Base-by-base conservation (phyloP, 73 alveolate species). In the Blepharisma japonicum region DNA sequence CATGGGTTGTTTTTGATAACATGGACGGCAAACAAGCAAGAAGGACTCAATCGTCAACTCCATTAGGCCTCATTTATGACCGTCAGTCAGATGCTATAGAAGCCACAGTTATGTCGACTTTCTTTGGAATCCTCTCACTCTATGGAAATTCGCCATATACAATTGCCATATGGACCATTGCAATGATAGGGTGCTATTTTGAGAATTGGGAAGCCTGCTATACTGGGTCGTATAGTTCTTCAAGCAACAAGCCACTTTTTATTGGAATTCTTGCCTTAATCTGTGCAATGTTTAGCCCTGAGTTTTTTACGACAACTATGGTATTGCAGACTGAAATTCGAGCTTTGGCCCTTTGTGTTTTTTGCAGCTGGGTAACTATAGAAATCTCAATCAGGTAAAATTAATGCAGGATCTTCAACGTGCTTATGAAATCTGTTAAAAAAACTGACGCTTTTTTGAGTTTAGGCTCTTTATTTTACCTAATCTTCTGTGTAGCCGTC, bases 11-110 rank as follows among this genome's bases (percentile, higher is more conserved):
- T 0, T 56, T 92, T 51, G 98, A 92, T 78, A 84, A 87, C 50
- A 71, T 87, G 78, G 98, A 92, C 78, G 98, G 98, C 53, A 93
- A 91, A 71, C 92, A 93, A 81, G 95, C 97, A 23, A 81, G 96
- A 68, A 78, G 94, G 55, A 81, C 91, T 32, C 86, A 87, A 25
- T 86, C 81, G 18, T 88, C 97, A 4, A 79, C 94, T 18, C 91
- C 98, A 38, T 71, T 92, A 82, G 98, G 98, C 2, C 81, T 90
- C 38, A 46, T 87, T 55, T 54, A 90, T 27, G 98, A 93, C 76
- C 96, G 86, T 55, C 83, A 84, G 55, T 50, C 78, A n/a, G 91
- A 84, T 56, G 88, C 91, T 39, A 56, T 84, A 45, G 78, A 79
- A 6, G 68, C 79, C 55, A 46, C 23, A 0, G 11, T 72, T 18